Base-by-base conservation (phyloP, 2,329 filamentous ascomycete genomes). In the Diaporthe australafricana region DNA sequence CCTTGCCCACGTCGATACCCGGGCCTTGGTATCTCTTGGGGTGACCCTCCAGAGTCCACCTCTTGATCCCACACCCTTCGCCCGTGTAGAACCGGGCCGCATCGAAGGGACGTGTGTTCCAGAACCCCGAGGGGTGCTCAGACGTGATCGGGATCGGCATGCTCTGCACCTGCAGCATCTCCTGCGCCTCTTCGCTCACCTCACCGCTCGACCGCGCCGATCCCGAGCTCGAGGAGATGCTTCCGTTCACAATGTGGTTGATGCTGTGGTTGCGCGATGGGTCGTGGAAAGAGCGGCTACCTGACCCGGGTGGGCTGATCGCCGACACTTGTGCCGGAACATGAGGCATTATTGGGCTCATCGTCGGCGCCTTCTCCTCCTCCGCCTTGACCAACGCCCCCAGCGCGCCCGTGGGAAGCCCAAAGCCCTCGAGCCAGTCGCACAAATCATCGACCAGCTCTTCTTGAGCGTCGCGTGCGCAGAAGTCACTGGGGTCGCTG, bases 371-470 rank as follows among this genome's bases (percentile, higher is more conserved):
- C 66, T 69, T 65, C 17, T 66, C 53, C 57, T 66, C 48, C 17
- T 71, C 47, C 14, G 73, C 68, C 11, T 71, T 75, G 53, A 81
- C 69, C 48, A 89, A 80, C 22, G 35, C 30, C 32, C 72, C 72
- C 47, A 78, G 76, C 9, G 87, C 86, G 52, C 81, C 77, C 3
- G 81, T 79, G 42, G 83, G 80, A 70, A 89, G 86, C 16, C 85
- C 84, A 76, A 87, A 86, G 5, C 80, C 82, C n/a, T 82, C 81
- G 75, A 87, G 89, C 88, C 88, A 90, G 2, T 81, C 80, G 6
- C 78, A 77, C 27, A 90, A 77, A 9, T 88, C 86, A 47, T 85
- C 84, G 5, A 80, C 77, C 70, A 73, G 52, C n/a, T 73, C 70
- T 47, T 73, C 72, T 20, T 73, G 70, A 5, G 75, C 76, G 14